phyloP scores from a whole-genome alignment of 2,329 filamentous ascomycete genomes.

The Venturia pyrina region DNA sequence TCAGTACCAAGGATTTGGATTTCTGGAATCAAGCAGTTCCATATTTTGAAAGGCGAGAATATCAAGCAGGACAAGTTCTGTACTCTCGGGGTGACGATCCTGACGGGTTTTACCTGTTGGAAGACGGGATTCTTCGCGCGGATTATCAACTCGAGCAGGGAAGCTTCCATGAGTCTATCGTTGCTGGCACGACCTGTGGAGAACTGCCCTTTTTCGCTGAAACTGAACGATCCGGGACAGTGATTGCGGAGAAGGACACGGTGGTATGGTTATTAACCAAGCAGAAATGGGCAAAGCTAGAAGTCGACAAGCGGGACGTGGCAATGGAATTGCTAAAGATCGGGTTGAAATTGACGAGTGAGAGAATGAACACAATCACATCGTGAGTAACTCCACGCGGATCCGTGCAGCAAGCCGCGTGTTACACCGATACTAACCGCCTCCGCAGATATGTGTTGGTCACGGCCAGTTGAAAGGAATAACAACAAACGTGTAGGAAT shows the following conservation, averaged over 20 bases:
- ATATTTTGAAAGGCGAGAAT: slow-evolving; percentile 65
- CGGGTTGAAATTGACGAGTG: slow-evolving; percentile 85
- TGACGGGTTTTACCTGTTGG: slow-evolving; percentile 80
- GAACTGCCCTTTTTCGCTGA: slow-evolving; percentile 95
- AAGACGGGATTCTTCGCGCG: slow-evolving; percentile 77
- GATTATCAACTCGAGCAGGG: slow-evolving; percentile 91
- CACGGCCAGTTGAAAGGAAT: slow-evolving; percentile 24
- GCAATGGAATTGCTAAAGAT: slow-evolving; percentile 76
- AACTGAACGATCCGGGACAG: slow-evolving; percentile 77
- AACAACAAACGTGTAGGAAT: neutral
- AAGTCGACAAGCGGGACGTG: slow-evolving; percentile 63
- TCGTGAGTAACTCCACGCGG: slow-evolving; percentile 32
- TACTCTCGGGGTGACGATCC: slow-evolving; percentile 68
- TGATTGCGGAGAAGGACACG: slow-evolving; percentile 70
- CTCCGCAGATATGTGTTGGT: slow-evolving; percentile 29
- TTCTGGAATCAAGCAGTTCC: slow-evolving; percentile 79
- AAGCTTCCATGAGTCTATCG: slow-evolving; percentile 78
- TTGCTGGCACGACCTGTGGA: slow-evolving; percentile 88
- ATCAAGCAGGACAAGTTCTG: slow-evolving; percentile 58
- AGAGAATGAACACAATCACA: slow-evolving; percentile 71
- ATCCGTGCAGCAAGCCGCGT: neutral
- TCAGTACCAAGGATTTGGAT: slow-evolving; percentile 79
- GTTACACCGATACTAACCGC: slow-evolving; percentile 5
- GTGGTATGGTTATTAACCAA: slow-evolving; percentile 72
- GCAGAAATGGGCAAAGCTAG: slow-evolving; percentile 62